phyloP scores from a whole-genome alignment of 2,329 filamentous ascomycete species.

The Colletotrichum sidae region DNA sequence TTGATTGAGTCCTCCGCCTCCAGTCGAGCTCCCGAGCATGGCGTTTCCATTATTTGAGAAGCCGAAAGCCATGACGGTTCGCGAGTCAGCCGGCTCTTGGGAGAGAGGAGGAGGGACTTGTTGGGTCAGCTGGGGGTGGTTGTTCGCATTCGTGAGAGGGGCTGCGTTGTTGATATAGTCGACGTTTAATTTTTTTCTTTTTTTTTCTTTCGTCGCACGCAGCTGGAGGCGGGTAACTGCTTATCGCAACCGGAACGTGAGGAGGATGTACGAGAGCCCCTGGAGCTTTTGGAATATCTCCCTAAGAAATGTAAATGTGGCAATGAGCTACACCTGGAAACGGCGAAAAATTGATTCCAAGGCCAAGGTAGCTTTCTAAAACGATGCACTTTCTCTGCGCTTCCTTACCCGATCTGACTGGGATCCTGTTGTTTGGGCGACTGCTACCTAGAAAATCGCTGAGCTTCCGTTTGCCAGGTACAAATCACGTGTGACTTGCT shows the following conservation, averaged over 20 bases:
- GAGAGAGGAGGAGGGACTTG: constrained; percentile 36
- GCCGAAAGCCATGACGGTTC: constrained; percentile 70
- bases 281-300: constrained; percentile 5
- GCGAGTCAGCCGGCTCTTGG: constrained; percentile 47
- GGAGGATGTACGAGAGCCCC: constrained; percentile 7
- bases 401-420: constrained; percentile 10
- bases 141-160: constrained; percentile 40
- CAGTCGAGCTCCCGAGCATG: constrained; percentile 54
- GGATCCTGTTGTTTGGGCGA: constrained; percentile 3
- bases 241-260: constrained; percentile 20
- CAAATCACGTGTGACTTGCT: constrained; percentile 16
- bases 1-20: constrained; percentile 51
- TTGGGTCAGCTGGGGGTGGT: constrained; percentile 43
- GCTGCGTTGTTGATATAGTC: constrained; percentile 18
- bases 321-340: constrained; percentile 6
- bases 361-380: constrained; percentile 10
- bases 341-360: constrained; percentile 22
- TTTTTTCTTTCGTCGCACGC: constrained; percentile 7
- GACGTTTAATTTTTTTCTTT: constrained; percentile 4
- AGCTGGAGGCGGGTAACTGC: constrained; percentile 16
- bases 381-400: constrained; percentile 14
- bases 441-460: constrained; percentile 29
- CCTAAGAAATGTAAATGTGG: not conserved
- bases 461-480: constrained; percentile 24
- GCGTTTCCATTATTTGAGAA: constrained; percentile 63